Evolutionary conservation across 257 asterid genomes (phyloP).

Genomic region (Lycium ferocissimum): DNA sequence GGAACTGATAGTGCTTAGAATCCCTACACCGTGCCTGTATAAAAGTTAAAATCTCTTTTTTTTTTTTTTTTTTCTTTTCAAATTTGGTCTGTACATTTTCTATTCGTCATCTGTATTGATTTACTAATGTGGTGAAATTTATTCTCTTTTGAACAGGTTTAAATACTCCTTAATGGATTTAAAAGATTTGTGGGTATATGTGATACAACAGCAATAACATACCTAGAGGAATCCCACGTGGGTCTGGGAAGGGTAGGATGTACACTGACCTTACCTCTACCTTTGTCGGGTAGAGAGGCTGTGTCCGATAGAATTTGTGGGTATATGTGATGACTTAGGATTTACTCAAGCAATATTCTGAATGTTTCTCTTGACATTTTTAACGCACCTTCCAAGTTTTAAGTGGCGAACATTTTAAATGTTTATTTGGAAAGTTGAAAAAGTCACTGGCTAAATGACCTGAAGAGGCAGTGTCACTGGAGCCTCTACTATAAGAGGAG

Average conservation of each 20-base stretch:
- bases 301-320: neutral
- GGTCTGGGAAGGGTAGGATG: too few relatives aligned
- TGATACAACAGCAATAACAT: too few relatives aligned
- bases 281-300: too few relatives aligned
- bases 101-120: too few relatives aligned
- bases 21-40: too few relatives aligned
- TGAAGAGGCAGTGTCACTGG: conserved; percentile 3
- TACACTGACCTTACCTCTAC: too few relatives aligned
- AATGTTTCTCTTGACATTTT: conserved; percentile 17
- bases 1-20: too few relatives aligned
- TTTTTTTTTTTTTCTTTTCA: too few relatives aligned
- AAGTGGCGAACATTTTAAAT: neutral
- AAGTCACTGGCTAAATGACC: neutral
- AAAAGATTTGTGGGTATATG: neutral
- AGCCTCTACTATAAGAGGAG: neutral
- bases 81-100: too few relatives aligned
- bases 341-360: neutral
- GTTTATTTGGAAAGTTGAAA: neutral
- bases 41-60: too few relatives aligned
- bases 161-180: neutral
- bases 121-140: too few relatives aligned
- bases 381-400: neutral
- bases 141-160: neutral
- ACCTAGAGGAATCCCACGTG: too few relatives aligned
- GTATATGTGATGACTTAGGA: neutral